phyloP scores from a whole-genome alignment of 306 rosid species.

The Prunus mume region DNA sequence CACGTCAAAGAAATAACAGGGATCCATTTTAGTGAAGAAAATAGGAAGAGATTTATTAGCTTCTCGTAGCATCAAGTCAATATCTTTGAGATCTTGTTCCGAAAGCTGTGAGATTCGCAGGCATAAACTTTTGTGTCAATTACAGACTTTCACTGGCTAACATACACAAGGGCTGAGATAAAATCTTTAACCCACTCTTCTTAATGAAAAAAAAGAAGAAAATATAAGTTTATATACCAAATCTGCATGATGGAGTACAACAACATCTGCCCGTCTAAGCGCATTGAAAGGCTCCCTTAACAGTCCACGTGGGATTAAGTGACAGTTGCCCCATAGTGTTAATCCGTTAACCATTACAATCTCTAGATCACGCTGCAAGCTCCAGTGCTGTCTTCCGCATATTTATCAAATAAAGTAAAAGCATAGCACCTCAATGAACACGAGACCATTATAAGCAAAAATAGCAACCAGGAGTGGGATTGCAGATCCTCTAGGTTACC shows the following conservation, averaged over 20 bases:
- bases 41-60: constrained; percentile 47
- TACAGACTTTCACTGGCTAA: background rate
- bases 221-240: constrained; percentile 43
- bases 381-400: too few relatives aligned
- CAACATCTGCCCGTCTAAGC: constrained; percentile 66
- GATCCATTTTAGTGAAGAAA: constrained; percentile 77
- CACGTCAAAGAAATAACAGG: constrained; percentile 59
- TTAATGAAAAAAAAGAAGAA: background rate
- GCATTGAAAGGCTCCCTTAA: constrained; percentile 79
- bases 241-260: constrained; percentile 79
- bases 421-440: too few relatives aligned
- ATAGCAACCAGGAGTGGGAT: too few relatives aligned
- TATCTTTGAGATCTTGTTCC: constrained; percentile 46
- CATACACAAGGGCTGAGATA: constrained; percentile 2
- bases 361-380: background rate
- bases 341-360: constrained; percentile 86
- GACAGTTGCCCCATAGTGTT: constrained; percentile 70
- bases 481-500: too few relatives aligned
- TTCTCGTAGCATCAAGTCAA: constrained; percentile 37
- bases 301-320: constrained; percentile 79
- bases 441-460: too few relatives aligned
- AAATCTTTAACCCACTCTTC: background rate
- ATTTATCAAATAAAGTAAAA: too few relatives aligned
- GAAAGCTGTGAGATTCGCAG: constrained; percentile 56
- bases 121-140: constrained; percentile 18